Base-by-base conservation (phyloP, 2,329 filamentous ascomycete genomes). In the Cryphonectria nitschkei region DNA sequence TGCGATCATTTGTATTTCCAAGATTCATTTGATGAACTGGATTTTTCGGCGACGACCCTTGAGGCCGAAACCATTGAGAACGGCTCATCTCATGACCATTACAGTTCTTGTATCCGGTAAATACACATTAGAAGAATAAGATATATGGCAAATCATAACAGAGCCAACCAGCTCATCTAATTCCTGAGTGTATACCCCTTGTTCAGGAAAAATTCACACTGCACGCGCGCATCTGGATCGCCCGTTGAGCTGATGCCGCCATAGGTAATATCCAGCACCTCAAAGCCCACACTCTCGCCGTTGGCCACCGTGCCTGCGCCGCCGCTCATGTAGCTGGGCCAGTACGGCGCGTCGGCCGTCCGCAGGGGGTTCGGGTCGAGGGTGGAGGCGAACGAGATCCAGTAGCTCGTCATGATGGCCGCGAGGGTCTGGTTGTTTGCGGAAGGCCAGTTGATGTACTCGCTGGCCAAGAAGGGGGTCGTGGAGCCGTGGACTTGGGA, bases 361-460 rank as follows among this genome's bases (percentile, higher is more conserved):
- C 79, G 75, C 60, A 80, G 71, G 8, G 73, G 64, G 66, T 85
- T 86, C 0, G 85, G 86, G 71, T 86, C 79, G 54, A 86, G 76
- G 19, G 76, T 76, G 26, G 79, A 76, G 29, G 84, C 82, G 74
- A 87, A 87, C 19, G 83, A 84, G 62, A 86, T 78, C 76, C 81
- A 86, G 75, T 87, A 87, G 63, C 79, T 78, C 82, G 85, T 84
- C 29, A 85, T 78, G 26, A 86, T 72, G 3, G 81, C 80, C 3
- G 87, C 81, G 2, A 86, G 78, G 1, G 76, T 77, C 3, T 80
- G 79, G 74, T 86, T 86, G 68, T 69, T 66, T 11, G 68, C 68
- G 3, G 9, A 3, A 3, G 62, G 62, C 68, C 68, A 69, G 41
- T 54, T 32, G 37, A 54, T 66, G 73, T 82, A 82, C 22, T 80